These are phyloP conservation scores for Telopea speciosissima DNA, from an alignment of 177 flowering plant species.

Conservation along the genomic window DNA sequence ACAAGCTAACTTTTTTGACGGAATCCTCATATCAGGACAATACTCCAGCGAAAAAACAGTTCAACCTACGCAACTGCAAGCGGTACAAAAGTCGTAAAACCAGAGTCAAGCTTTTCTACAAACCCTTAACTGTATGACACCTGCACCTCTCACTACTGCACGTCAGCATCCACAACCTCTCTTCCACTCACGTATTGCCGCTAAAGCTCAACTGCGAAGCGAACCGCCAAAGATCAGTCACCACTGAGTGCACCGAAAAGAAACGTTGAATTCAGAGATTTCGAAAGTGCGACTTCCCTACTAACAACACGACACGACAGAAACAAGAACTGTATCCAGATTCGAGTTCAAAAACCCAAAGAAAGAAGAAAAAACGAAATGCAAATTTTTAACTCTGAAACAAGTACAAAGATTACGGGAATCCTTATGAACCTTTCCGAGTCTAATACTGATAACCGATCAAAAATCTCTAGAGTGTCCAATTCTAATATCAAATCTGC, in stretches of 20 bases:
- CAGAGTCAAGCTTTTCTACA: conserved; percentile 4
- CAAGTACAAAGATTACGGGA: no score
- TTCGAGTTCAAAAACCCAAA: no score
- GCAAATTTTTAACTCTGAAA: no score
- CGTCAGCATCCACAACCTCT: conserved; percentile 2
- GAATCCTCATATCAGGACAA: conserved; percentile 12
- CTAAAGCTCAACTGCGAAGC: not conserved
- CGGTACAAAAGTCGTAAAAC: conserved; percentile 5
- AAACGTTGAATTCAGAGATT: not conserved
- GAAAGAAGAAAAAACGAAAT: no score
- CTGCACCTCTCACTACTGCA: not conserved
- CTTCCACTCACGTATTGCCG: not conserved
- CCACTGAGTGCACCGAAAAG: not conserved
- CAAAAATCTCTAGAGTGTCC: no score
- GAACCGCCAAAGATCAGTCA: not conserved
- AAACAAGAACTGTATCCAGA: no score
- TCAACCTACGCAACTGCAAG: no score
- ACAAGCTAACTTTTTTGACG: conserved; percentile 9
- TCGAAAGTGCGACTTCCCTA: not conserved
- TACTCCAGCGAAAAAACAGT: not conserved
- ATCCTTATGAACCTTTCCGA: no score
- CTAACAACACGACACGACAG: not conserved
- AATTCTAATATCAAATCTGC: no score
- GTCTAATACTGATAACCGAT: no score
- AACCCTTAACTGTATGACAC: not conserved